These are phyloP conservation scores for Anethum foeniculum DNA, from an alignment of 140 eudicot genomes.

Conservation along the genomic window DNA sequence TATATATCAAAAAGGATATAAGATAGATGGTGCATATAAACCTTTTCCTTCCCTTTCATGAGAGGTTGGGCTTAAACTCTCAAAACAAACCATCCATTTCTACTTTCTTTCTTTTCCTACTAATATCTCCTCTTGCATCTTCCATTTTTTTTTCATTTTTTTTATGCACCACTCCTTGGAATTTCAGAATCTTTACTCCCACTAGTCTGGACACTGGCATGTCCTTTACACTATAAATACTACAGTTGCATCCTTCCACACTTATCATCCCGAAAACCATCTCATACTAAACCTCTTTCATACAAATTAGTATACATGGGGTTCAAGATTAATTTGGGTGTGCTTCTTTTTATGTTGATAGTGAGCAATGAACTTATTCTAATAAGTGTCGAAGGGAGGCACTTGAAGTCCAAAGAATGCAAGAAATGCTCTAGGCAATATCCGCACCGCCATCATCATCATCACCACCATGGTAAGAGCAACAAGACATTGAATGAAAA, in stretches of 20 bases:
- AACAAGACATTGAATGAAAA: background rate
- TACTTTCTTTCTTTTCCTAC: background rate
- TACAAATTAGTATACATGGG: background rate
- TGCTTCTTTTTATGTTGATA: conserved; percentile 21
- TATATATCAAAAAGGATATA: background rate
- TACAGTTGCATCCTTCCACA: conserved; percentile 6
- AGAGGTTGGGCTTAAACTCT: conserved; percentile 6
- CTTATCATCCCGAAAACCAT: background rate
- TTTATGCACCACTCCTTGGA: background rate
- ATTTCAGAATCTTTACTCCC: conserved; percentile 16
- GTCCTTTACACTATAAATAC: conserved; percentile 7
- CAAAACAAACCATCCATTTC: conserved; percentile 22
- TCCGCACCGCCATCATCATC: conserved; percentile 6
- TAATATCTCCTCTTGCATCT: background rate
- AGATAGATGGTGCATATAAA: conserved; percentile 8
- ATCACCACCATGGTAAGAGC: background rate
- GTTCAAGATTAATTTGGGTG: conserved; percentile 3
- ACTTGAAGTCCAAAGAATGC: conserved; percentile 28
- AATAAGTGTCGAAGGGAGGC: conserved; percentile 37
- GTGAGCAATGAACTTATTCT: conserved; percentile 17
- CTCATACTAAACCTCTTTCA: background rate
- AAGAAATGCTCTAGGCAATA: conserved; percentile 21
- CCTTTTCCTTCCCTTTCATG: conserved; percentile 3
- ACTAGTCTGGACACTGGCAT: conserved; percentile 14
- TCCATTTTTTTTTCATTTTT: background rate